Base-by-base conservation (phyloP, 139 green algal species). In the Chlamydomonas eustigma region DNA sequence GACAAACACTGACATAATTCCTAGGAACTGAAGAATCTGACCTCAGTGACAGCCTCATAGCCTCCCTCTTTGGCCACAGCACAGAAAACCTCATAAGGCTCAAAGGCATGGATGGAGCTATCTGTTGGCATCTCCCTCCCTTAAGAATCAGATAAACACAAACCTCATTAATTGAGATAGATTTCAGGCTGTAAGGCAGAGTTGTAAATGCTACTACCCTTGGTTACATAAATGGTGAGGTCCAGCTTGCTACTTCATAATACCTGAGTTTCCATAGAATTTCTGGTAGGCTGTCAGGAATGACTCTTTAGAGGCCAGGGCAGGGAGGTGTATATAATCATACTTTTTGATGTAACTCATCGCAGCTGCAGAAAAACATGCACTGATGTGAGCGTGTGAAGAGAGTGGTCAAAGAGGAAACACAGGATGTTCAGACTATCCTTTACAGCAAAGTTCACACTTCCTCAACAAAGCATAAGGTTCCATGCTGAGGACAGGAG, bases 271-370 rank as follows among this genome's bases (percentile, higher is more conserved):
- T 4, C 52, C 52, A 28, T 68, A 31, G 12, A 22, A 68, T 28
- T 68, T 68, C 6, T 68, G 52, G 52, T 68, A 68, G 12, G 8
- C 52, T 22, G 52, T 68, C n/a, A 68, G 52, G 52, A 68, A 68
- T 4, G 12, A 4, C 52, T 68, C 52, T 31, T 28, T 68, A 31
- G 52, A 37, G n/a, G 52, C 8, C 6, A 68, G 52, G 4, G 6
- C 6, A 28, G 52, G 52, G 4, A 68, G 52, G 22, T 31, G 12
- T 22, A 4, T 5, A 28, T 68, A 68, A 8, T 68, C 6, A 28
- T 68, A 68, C 52, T 28, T 8, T 58, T 58, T 12, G 44, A 28
- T 12, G 44, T 18, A 28, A 18, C 18, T 58, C 12, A 58, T 58
- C 44, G 12, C 18, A 18, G 12, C 12, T 12, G 18, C 44, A 58